Evolutionary conservation across 2,329 filamentous ascomycete genomes (phyloP).

Genomic region (Dothistroma septosporum): DNA sequence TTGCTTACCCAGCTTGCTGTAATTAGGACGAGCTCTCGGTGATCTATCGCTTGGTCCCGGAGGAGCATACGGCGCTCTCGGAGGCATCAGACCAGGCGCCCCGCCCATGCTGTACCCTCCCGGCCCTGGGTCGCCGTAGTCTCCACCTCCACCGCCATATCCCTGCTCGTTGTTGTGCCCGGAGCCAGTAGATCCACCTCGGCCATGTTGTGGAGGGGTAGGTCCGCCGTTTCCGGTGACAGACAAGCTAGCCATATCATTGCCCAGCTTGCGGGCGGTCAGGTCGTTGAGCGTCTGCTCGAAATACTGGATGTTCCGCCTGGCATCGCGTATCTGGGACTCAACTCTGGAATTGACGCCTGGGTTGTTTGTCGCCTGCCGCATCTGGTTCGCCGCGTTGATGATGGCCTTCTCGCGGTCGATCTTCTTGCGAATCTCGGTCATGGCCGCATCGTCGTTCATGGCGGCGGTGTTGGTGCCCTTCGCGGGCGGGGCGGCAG

Average conservation of each 20-base stretch:
- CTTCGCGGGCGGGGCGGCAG: constrained; percentile 14
- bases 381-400: constrained; percentile 90
- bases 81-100: constrained; percentile 72
- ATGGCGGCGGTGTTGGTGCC: constrained; percentile 43
- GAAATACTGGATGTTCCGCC: constrained; percentile 90
- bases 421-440: constrained; percentile 92
- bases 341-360: constrained; percentile 86
- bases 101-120: constrained; percentile 58
- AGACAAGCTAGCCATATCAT: constrained; percentile 64
- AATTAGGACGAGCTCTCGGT: constrained; percentile 79
- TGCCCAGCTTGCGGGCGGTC: constrained; percentile 71
- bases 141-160: constrained; percentile 48
- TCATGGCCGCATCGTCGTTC: constrained; percentile 61
- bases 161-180: constrained; percentile 45
- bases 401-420: constrained; percentile 95
- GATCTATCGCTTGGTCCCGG: constrained; percentile 63
- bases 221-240: constrained; percentile 49
- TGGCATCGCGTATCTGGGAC: constrained; percentile 87
- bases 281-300: constrained; percentile 87
- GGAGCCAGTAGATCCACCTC: constrained; percentile 47
- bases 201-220: constrained; percentile 32
- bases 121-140: constrained; percentile 57
- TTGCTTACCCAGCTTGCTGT: constrained; percentile 83
- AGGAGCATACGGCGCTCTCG: constrained; percentile 72
- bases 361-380: constrained; percentile 91